Percentiles rank a stretch among this genome's conserved stretches.
Conservation (phyloP, 352 stramenopile genomes). For the Chrysophaeum taylorii region DNA sequence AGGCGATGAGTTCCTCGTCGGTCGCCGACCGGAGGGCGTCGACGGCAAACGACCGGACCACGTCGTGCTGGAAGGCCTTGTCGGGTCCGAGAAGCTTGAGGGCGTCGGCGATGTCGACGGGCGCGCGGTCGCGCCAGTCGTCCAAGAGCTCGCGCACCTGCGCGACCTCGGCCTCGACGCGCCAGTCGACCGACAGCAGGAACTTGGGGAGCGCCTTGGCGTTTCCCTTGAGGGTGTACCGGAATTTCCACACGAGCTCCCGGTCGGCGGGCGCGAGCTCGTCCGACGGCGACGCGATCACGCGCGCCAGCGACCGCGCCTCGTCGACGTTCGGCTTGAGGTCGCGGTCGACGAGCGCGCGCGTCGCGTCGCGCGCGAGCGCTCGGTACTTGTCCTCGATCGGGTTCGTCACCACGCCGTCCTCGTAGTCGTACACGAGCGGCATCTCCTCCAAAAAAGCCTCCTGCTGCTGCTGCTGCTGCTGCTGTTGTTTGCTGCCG, state of each 20-base stretch:
- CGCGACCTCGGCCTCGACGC: constrained; percentile 88
- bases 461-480: background rate
- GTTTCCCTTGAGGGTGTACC: constrained; percentile 83
- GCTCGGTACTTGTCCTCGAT: constrained; percentile 96
- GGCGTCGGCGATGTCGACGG: constrained; percentile 91
- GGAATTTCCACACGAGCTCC: constrained; percentile 85
- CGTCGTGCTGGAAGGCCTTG: constrained; percentile 61
- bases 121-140: constrained; percentile 66
- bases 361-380: constrained; percentile 82
- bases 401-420: constrained; percentile 48
- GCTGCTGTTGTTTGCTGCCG: constrained; percentile 13
- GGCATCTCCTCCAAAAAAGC: background rate
- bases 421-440: constrained; percentile 31
- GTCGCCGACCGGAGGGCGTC: constrained; percentile 80
- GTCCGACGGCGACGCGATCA: constrained; percentile 82
- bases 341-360: constrained; percentile 88
- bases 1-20: constrained; percentile 92
- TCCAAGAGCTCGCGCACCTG: constrained; percentile 71
- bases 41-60: constrained; percentile 46
- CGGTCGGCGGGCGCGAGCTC: constrained; percentile 45
- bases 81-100: constrained; percentile 87
- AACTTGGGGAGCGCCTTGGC: constrained; percentile 94
- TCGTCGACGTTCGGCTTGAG: constrained; percentile 91
- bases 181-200: constrained; percentile 93
- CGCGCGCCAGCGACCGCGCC: constrained; percentile 71